These are phyloP conservation scores for Eucalyptus curtisii DNA, from an alignment of 345 rosid genomes.

Conservation along the genomic window DNA sequence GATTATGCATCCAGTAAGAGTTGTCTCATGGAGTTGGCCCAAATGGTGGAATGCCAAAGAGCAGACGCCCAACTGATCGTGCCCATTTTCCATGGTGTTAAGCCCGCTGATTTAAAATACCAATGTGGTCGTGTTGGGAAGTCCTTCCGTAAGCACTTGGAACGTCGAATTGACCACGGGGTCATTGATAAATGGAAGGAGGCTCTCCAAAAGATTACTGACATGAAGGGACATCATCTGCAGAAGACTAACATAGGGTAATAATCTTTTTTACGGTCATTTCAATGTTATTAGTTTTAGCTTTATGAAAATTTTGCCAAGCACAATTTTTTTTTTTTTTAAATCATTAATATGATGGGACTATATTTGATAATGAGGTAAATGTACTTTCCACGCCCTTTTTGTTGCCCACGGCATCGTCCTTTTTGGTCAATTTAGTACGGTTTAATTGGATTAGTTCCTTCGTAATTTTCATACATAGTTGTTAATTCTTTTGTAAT, in stretches of 20 bases:
- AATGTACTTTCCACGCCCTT: too few species aligned
- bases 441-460: too few species aligned
- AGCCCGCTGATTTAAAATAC: neutral
- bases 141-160: rapidly evolving
- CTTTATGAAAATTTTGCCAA: neutral
- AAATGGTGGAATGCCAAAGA: neutral
- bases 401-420: too few species aligned
- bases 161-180: rapidly evolving
- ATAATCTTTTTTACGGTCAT: neutral
- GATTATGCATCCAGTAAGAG: neutral
- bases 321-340: neutral
- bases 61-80: neutral
- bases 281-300: neutral
- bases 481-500: neutral
- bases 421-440: too few species aligned
- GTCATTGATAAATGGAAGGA: neutral
- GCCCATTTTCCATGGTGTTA: neutral
- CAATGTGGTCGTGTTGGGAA: neutral
- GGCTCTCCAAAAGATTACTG: neutral
- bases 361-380: neutral
- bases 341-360: neutral
- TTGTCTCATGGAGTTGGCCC: neutral
- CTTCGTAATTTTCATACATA: neutral
- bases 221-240: neutral
- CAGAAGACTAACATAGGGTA: rapidly evolving